A percentile compares a stretch with the other conserved stretches of the same genome.
These are phyloP conservation scores for Sclerotiophoma versabilis DNA, from an alignment of 2,329 filamentous ascomycete genomes.

Conservation along the genomic window DNA sequence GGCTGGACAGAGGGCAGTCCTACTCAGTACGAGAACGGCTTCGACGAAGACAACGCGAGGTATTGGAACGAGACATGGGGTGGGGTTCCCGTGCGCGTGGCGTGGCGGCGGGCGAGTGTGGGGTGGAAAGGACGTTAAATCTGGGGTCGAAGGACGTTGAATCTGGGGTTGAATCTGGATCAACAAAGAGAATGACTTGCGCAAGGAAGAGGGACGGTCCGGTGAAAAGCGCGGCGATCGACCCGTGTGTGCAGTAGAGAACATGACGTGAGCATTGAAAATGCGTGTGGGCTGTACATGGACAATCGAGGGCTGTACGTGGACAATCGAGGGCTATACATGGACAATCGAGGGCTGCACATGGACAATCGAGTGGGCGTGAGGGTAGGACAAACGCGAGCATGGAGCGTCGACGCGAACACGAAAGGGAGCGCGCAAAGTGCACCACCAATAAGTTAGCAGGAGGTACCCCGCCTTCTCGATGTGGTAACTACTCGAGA, in stretches of 20 bases:
- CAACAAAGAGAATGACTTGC: background rate
- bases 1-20: background rate
- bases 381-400: conserved; percentile 8
- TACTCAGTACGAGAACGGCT: conserved; percentile 23
- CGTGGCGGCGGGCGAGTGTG: conserved; percentile 16
- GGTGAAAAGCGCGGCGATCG: background rate
- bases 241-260: background rate
- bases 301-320: no score
- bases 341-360: no score
- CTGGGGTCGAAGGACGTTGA: no score
- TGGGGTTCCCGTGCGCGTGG: conserved; percentile 25
- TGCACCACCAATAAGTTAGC: no score
- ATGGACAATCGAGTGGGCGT: background rate
- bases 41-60: conserved; percentile 31
- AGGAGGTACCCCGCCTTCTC: no score
- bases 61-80: conserved; percentile 33
- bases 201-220: no score
- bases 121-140: background rate
- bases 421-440: background rate
- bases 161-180: conserved; percentile 4
- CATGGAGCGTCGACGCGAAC: conserved; percentile 6
- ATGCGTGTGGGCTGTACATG: background rate
- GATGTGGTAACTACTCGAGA: no score
- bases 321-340: no score
- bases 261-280: no score